Evolutionary conservation across 139 green algal species (phyloP).

Genomic region (Medakamo hakoo): DNA sequence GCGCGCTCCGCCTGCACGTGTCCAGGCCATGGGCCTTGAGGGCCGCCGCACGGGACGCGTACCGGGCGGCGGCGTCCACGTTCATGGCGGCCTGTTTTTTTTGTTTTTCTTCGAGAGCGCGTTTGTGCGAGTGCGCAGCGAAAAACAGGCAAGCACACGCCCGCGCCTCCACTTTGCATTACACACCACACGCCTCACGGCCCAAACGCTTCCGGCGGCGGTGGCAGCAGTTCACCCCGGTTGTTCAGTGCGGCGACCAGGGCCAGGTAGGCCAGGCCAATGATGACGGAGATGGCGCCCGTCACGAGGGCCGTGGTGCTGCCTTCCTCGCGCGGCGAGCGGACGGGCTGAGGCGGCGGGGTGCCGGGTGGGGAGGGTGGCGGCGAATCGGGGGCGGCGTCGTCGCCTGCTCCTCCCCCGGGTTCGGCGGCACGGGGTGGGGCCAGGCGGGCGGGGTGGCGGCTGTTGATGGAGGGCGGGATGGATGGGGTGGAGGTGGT

Average conservation of each 20-base stretch:
- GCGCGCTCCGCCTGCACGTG: no score
- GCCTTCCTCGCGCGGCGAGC: not conserved
- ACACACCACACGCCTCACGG: no score
- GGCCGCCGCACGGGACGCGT: no score
- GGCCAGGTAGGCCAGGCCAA: slow-evolving; percentile 43
- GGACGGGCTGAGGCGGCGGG: no score
- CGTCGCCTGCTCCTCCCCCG: no score
- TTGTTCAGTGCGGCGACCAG: slow-evolving; percentile 34
- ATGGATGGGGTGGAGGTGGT: not conserved
- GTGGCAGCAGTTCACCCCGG: slow-evolving; percentile 38
- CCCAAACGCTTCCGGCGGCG: slow-evolving; percentile 41
- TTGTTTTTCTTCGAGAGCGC: not conserved
- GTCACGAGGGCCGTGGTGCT: slow-evolving; percentile 36
- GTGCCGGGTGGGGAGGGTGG: not conserved
- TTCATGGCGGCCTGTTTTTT: no score
- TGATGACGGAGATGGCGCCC: slow-evolving; percentile 39
- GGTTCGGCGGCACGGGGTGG: no score
- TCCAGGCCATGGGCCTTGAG: no score
- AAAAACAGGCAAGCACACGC: no score
- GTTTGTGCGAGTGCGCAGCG: not conserved
- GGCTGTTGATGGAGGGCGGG: not conserved
- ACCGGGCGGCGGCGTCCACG: no score
- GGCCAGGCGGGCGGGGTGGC: not conserved
- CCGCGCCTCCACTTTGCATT: no score
- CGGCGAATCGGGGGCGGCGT: not conserved